phyloP scores from a whole-genome alignment of 257 asterid species.

The Catharanthus roseus region DNA sequence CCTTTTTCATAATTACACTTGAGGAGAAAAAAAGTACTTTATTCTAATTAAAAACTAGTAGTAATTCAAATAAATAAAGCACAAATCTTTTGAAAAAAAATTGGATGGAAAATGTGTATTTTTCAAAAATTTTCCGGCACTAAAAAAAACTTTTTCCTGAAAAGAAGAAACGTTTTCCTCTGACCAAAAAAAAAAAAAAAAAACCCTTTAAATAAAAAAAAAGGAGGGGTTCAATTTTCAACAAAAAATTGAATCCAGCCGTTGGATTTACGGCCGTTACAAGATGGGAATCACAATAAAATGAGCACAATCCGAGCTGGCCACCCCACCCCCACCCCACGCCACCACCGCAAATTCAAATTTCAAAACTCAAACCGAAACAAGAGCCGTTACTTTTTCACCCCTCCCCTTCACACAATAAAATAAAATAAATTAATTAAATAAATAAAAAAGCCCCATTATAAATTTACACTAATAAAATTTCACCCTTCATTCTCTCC shows the following conservation, averaged over 20 bases:
- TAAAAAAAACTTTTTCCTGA: too few species aligned
- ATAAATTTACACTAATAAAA: neutral
- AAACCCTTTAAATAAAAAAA: neutral
- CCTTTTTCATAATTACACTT: too few species aligned
- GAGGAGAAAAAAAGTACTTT: too few species aligned
- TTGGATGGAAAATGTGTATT: too few species aligned
- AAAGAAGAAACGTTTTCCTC: neutral
- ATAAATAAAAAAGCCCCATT: too few species aligned
- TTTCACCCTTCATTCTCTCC: neutral
- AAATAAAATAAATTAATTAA: neutral
- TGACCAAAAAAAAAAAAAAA: too few species aligned
- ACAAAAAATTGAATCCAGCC: conserved; percentile 15
- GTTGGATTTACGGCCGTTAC: conserved; percentile 20
- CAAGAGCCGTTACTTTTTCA: conserved; percentile 13
- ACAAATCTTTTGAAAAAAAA: too few species aligned
- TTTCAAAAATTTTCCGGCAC: too few species aligned
- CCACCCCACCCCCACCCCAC: neutral
- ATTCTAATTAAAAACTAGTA: too few species aligned
- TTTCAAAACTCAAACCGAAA: conserved; percentile 12
- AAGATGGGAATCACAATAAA: neutral
- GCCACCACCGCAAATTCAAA: conserved; percentile 12
- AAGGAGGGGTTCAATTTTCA: neutral
- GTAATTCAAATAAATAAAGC: too few species aligned
- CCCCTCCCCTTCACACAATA: neutral
- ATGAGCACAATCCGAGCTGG: conserved; percentile 5